Evolutionary conservation across 2,329 filamentous ascomycete species (phyloP).

Genomic region (Fusarium sp.): DNA sequence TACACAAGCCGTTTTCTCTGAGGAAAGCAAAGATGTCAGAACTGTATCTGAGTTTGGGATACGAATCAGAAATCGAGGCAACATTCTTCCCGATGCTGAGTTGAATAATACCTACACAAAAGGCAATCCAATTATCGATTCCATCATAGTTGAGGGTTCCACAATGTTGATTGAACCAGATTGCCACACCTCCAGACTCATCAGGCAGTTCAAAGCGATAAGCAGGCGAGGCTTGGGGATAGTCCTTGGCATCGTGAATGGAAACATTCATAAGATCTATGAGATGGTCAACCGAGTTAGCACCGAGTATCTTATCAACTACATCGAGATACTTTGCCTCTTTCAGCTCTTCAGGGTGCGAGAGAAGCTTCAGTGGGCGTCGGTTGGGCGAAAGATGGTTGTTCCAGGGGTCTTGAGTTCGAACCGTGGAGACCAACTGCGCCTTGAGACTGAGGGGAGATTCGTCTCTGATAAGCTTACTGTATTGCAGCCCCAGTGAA

Average conservation of each 20-base stretch:
- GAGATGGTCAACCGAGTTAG: neutral
- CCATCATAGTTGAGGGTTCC: conserved; percentile 24
- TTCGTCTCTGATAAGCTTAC: conserved; percentile 6
- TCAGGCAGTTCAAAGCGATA: conserved; percentile 14
- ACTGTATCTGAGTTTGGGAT: neutral
- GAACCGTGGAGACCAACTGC: conserved; percentile 7
- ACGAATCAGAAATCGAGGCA: neutral
- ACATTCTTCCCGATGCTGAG: neutral
- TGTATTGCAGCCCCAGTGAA: conserved; percentile 37
- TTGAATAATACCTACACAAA: conserved; percentile 18
- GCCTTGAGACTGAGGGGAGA: conserved; percentile 4
- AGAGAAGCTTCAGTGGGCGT: conserved; percentile 16
- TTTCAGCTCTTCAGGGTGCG: conserved; percentile 19
- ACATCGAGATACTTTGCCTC: conserved; percentile 1
- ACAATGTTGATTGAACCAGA: conserved; percentile 36
- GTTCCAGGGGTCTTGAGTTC: conserved; percentile 33
- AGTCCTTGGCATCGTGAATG: neutral
- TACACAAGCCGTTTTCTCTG: neutral
- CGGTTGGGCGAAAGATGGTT: conserved; percentile 26
- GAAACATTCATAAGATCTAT: conserved; percentile 12
- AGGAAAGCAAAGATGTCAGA: conserved; percentile 11
- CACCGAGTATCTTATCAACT: neutral
- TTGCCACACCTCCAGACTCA: neutral
- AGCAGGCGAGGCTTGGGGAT: conserved; percentile 7
- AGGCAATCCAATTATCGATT: conserved; percentile 20